Evolutionary conservation across 371 early-diverging fungal genomes (phyloP).

Genomic region (Syncephalis plumigaleata): DNA sequence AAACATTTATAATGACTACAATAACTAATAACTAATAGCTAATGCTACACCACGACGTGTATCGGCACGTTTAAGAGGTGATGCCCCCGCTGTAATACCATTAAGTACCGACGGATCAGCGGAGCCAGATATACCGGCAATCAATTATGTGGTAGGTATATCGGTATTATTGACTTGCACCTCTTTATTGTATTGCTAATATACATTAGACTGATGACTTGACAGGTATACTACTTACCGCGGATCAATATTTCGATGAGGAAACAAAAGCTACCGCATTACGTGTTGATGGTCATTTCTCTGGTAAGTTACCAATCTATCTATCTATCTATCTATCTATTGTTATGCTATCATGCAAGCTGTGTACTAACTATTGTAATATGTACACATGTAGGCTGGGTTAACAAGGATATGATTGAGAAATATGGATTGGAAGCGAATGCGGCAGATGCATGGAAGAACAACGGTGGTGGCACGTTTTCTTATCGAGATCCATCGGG

Average conservation of each 20-base stretch:
- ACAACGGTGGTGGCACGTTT: constrained; percentile 54
- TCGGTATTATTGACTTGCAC: no score
- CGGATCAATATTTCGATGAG: constrained; percentile 32
- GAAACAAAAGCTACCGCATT: constrained; percentile 26
- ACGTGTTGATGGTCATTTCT: constrained; percentile 35
- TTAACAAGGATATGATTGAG: constrained; percentile 28
- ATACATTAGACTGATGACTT: no score
- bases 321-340: no score
- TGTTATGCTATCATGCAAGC: no score
- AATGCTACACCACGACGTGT: constrained; percentile 4
- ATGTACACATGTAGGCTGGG: constrained; percentile 22
- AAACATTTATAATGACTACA: no score
- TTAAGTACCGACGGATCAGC: no score
- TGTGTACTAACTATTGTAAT: background rate
- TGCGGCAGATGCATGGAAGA: constrained; percentile 50
- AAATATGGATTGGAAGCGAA: constrained; percentile 33
- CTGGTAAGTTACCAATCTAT: constrained; percentile 1
- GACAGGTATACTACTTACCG: constrained; percentile 7
- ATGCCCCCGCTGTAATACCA: no score
- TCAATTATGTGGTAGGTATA: no score
- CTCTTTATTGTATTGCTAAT: no score
- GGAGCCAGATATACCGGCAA: no score
- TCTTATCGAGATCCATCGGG: constrained; percentile 42
- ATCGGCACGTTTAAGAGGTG: no score
- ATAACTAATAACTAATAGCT: constrained; percentile 20